Base-by-base conservation (phyloP, 2,329 filamentous ascomycete genomes). In the Stagonosporopsis tanaceti region DNA sequence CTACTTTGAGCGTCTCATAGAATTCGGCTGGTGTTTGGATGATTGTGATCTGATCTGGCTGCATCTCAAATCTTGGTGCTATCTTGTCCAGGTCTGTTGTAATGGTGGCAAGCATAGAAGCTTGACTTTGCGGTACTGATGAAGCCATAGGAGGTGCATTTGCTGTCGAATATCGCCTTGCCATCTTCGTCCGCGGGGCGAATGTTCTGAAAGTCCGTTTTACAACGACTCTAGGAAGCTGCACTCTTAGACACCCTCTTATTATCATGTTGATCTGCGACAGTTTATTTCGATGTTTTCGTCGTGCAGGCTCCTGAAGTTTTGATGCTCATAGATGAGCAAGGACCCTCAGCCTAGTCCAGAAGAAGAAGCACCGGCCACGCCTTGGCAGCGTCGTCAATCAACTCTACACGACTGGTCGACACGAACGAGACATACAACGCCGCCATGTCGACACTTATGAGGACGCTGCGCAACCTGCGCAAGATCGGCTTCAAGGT, bases 401-500 rank as follows among this genome's bases (percentile, higher is more conserved):
- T 63, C 59, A 64, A 63, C 59, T 51, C 41, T 59, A 55, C 53
- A 65, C 64, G 62, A 68, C 64, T 59, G 22, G 55, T 50, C 56
- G 46, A 44, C 47, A 65, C 61, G 42, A 35, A 60, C 45, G 45
- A 46, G 44, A 56, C 60, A 60, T 55, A 62, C 64, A 65, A 62
- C 69, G 69, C 75, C 80, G 84, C 77, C 77, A 99, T 99, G 95
- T 98, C 95, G 83, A 97, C 92, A 60, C 82, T 97, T 71, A 79
- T 88, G 66, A 89, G 95, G 80, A 97, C 94, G 25, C 80, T 97
- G 74, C 85, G 88, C 79, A 96, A 97, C 78, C 77, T 97, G 76
- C 89, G 92, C 83, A 89, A 87, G 81, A 87, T 96, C 76, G 95
- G 95, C 53, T 74, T 97, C 74, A 96, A 93, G 89, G 93, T 93